Evolutionary conservation across 2,329 filamentous ascomycete species (phyloP).

Genomic region (Nigrospora sphaerica): DNA sequence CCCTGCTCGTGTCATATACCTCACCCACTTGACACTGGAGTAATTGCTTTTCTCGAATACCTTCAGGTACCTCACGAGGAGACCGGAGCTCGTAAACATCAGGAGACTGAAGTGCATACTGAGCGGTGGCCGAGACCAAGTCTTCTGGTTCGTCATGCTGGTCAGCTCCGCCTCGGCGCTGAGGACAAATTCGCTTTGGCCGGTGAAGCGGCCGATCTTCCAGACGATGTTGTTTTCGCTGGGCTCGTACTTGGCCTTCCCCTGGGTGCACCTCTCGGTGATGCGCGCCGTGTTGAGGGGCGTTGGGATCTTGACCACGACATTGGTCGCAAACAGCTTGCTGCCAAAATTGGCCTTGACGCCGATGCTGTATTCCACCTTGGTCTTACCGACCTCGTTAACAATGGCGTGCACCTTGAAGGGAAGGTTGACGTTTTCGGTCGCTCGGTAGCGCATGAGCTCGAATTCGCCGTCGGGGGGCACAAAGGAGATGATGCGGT

Average conservation of each 20-base stretch:
- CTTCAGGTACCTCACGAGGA: conserved; percentile 91
- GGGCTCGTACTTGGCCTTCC: conserved; percentile 97
- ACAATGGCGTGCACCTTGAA: conserved; percentile 99
- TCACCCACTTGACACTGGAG: conserved; percentile 96
- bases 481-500: conserved; percentile 94
- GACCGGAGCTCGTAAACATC: conserved; percentile 95
- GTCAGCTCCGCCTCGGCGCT: conserved; percentile 90
- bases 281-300: conserved; percentile 94
- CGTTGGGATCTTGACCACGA: conserved; percentile 88
- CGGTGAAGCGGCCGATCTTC: conserved; percentile 98
- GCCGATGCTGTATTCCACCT: conserved; percentile 97
- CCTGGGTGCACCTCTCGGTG: conserved; percentile 86
- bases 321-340: conserved; percentile 96
- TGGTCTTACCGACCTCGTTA: conserved; percentile 92
- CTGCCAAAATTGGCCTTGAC: conserved; percentile 95
- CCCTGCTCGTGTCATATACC: conserved; percentile 96
- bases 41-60: conserved; percentile 99
- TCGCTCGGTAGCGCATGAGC: conserved; percentile 96
- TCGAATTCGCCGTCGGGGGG: conserved; percentile 98
- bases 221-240: conserved; percentile 97
- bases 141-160: conserved; percentile 96
- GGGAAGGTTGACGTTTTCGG: conserved; percentile 95
- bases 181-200: conserved; percentile 93
- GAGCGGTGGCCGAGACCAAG: conserved; percentile 89
- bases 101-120: conserved; percentile 88